A percentile compares a stretch with the other conserved stretches of the same genome.
phyloP scores from a whole-genome alignment of 2,329 filamentous ascomycete species.

The Emmonsiellopsis sp. region DNA sequence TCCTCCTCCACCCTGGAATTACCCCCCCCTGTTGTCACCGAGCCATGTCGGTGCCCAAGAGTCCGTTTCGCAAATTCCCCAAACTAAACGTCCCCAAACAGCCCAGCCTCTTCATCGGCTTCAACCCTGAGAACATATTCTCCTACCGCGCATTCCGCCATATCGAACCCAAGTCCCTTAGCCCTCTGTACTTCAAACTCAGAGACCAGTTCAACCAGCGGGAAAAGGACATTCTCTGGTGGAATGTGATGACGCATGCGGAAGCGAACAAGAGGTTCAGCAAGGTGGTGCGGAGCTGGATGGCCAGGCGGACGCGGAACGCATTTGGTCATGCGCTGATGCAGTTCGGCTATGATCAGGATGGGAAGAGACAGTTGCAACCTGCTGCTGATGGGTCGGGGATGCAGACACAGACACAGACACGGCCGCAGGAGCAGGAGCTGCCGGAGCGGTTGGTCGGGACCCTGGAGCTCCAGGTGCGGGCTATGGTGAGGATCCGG shows the following conservation, averaged over 20 bases:
- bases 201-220: slow-evolving; percentile 27
- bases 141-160: neutral
- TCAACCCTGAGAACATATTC: neutral
- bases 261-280: too few species aligned
- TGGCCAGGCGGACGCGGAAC: too few species aligned
- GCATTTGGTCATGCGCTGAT: too few species aligned
- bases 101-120: neutral
- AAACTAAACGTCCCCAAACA: neutral
- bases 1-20: neutral
- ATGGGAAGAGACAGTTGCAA: too few species aligned
- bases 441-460: neutral
- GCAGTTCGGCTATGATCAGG: too few species aligned
- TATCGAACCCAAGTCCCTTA: slow-evolving; percentile 9
- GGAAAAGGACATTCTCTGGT: slow-evolving; percentile 10
- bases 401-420: neutral
- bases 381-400: neutral
- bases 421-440: slow-evolving; percentile 4
- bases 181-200: slow-evolving; percentile 29
- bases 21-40: neutral
- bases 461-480: neutral
- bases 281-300: too few species aligned
- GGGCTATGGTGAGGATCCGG: neutral
- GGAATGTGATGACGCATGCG: too few species aligned
- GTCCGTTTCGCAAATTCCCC: neutral
- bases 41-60: neutral